Percentiles rank a stretch among this genome's conserved stretches.
Conservation (phyloP, 2,329 filamentous ascomycete species). For the Ciborinia camelliae region DNA sequence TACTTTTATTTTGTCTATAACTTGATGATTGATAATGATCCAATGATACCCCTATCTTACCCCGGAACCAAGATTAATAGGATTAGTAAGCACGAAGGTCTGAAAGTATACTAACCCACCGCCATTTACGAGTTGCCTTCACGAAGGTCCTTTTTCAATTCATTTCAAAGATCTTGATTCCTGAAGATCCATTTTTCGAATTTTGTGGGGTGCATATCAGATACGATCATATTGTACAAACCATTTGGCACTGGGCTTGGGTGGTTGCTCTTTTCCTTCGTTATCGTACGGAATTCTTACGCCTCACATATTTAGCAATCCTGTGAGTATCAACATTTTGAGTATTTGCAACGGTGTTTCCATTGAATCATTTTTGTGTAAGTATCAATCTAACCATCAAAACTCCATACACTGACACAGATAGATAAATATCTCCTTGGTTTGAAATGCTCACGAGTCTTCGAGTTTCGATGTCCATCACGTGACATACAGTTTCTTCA, state of each 20-base stretch:
- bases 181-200: neutral
- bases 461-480: neutral
- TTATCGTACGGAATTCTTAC: neutral
- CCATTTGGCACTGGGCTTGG: neutral
- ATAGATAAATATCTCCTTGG: neutral
- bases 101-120: neutral
- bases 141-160: neutral
- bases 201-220: neutral
- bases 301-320: neutral
- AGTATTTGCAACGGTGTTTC: neutral
- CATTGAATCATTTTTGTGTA: neutral
- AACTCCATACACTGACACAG: neutral
- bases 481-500: neutral
- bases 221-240: neutral
- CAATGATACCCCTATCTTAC: constrained; percentile 5
- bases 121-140: neutral
- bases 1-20: too few species aligned
- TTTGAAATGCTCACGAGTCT: neutral
- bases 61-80: neutral
- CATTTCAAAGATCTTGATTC: neutral
- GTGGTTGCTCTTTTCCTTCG: neutral
- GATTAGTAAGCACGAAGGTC: neutral
- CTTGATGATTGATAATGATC: neutral
- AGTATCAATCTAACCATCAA: too few species aligned
- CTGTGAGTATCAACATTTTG: neutral